Evolutionary conservation across 768 basidiomycete species (phyloP).

Genomic region (Tricholoma matsutake): DNA sequence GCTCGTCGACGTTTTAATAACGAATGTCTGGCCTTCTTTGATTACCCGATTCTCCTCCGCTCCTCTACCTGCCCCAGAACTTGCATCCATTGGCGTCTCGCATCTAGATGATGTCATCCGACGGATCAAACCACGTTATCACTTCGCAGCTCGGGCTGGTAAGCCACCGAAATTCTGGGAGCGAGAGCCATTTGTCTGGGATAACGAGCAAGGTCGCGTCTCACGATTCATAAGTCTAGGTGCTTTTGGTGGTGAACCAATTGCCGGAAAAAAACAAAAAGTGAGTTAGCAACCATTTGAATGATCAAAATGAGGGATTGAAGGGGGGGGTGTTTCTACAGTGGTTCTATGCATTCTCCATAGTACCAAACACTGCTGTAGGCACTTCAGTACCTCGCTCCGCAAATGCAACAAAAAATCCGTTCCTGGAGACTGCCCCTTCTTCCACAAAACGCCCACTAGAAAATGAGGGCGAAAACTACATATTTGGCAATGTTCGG

Average conservation of each 20-base stretch:
- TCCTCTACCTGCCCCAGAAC: constrained; percentile 46
- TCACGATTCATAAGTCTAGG: constrained; percentile 86
- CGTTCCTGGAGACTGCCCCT: constrained; percentile 46
- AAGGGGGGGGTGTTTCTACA: constrained; percentile 33
- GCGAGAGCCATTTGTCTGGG: constrained; percentile 88
- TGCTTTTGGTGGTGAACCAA: constrained; percentile 68
- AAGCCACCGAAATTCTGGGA: constrained; percentile 88
- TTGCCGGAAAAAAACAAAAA: constrained; percentile 75
- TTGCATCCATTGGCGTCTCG: constrained; percentile 43
- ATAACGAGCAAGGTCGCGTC: constrained; percentile 61
- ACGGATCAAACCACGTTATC: constrained; percentile 79
- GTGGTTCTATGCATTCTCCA: constrained; percentile 98
- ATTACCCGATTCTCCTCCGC: constrained; percentile 59
- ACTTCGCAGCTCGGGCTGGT: constrained; percentile 70
- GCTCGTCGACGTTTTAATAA: constrained; percentile 77
- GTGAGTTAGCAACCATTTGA: constrained; percentile 41
- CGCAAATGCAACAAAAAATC: constrained; percentile 67
- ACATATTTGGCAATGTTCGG: constrained; percentile 63
- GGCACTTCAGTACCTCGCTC: constrained; percentile 42
- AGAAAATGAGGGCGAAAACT: constrained; percentile 55
- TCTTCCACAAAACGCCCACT: constrained; percentile 52
- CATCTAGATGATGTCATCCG: constrained; percentile 65
- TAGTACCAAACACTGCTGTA: constrained; percentile 51
- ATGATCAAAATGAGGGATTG: neutral
- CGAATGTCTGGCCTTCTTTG: constrained; percentile 71